Evolutionary conservation across 768 basidiomycete species (phyloP), one percentile per base, ranked within the genome.

Genomic region (Omphalotus guepiniiformis): DNA sequence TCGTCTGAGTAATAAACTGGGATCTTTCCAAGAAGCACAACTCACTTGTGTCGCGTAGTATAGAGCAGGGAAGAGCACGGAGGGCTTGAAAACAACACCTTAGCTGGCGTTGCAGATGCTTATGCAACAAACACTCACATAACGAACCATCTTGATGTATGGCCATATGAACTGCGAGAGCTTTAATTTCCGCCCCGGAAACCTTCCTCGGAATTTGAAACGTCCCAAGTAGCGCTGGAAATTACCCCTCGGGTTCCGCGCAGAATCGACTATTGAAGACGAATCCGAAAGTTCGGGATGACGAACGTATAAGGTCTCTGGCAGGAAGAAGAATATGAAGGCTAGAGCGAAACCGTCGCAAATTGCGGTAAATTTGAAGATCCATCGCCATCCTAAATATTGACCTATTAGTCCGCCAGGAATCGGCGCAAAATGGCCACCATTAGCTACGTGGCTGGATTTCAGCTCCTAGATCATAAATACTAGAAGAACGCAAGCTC

Each of bases 401-500:
- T 37, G 35, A 21, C 35, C 35, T 5, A 37, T 15, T 37, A 37
- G 21, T 6, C 35, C 35, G 35, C 35, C 35, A 21, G 35, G 35
- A 15, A 37, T 37, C n/a, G 35, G 35, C 35, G 35, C 35, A 37
- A 37, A 37, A n/a, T 37, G 35, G n/a, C 35, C 35, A 37, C 35
- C 35, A 16, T 16, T 37, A 37, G n/a, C 35, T 16, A 16, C 21
- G n/a, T 32, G 8, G 21, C n/a, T 37, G n/a, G 6, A n/a, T 37
- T 37, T 32, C n/a, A 32, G 6, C 35, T 16, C 35, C 21, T 37
- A 37, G 35, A 15, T 37, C 6, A 37, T 6, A 21, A 21, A 15
- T 16, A 37, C n/a, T 15, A 6, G 5, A 15, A 37, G 35, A 37
- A 37, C n/a, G n/a, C 7, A n/a, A 37, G n/a, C 35, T 6, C 15